A percentile compares a stretch with the other conserved stretches of the same genome.
Evolutionary conservation across 1,139 yeast species (phyloP).

Genomic region (Pichia sp.): DNA sequence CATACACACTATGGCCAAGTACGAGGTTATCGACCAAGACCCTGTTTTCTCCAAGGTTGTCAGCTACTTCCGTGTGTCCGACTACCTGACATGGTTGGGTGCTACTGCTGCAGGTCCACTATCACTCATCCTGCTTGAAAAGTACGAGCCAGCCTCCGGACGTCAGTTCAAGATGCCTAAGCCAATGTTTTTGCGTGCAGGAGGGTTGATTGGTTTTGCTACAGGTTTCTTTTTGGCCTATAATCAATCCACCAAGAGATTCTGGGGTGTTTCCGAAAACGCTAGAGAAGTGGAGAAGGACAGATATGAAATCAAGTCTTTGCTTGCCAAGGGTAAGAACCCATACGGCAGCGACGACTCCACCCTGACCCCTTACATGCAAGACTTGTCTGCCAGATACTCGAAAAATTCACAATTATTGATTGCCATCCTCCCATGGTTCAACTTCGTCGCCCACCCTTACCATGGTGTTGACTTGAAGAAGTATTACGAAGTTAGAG

Average conservation of each 20-base stretch:
- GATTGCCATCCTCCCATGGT: constrained; percentile 72
- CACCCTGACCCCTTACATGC: constrained; percentile 60
- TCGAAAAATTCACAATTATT: constrained; percentile 67
- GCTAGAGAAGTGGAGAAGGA: constrained; percentile 66
- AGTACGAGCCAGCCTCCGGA: constrained; percentile 58
- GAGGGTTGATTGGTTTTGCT: constrained; percentile 55
- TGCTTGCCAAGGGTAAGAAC: constrained; percentile 60
- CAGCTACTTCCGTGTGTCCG: constrained; percentile 65
- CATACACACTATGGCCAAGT: constrained; percentile 24
- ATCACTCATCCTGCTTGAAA: constrained; percentile 57
- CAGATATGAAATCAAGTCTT: constrained; percentile 66
- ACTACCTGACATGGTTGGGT: constrained; percentile 62
- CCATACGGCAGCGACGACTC: constrained; percentile 59
- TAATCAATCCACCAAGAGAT: constrained; percentile 61
- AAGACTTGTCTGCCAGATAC: constrained; percentile 74
- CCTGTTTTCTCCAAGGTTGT: constrained; percentile 74
- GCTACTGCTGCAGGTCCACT: constrained; percentile 62
- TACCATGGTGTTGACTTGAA: constrained; percentile 75
- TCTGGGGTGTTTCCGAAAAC: constrained; percentile 78
- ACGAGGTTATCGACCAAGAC: constrained; percentile 61
- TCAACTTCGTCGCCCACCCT: constrained; percentile 76
- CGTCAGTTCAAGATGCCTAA: constrained; percentile 55
- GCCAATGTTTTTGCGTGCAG: constrained; percentile 54
- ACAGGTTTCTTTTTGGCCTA: constrained; percentile 75
- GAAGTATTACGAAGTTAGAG: constrained; percentile 64